Conservation (phyloP, 2,329 filamentous ascomycete species). For the Coniella vitis region DNA sequence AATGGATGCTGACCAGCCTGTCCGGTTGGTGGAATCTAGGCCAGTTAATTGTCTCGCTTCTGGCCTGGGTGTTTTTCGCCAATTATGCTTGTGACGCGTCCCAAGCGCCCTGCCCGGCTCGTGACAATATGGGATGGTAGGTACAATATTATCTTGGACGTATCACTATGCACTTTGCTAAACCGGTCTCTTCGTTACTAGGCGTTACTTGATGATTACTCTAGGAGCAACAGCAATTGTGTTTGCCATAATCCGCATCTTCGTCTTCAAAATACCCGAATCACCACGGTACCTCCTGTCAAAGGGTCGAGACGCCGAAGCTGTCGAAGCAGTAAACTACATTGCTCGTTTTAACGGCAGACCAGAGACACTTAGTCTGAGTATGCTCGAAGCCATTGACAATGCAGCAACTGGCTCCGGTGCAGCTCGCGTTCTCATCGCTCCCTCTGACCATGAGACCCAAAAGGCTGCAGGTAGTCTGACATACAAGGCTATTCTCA, state of each 20-base stretch:
- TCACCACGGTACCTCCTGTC: conserved; percentile 40
- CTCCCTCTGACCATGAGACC: background rate
- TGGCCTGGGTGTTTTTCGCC: conserved; percentile 38
- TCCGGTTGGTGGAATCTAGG: conserved; percentile 47
- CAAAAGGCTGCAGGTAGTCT: conserved; percentile 3
- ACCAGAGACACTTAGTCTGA: conserved; percentile 28
- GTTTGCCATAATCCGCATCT: conserved; percentile 37
- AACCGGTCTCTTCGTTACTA: background rate
- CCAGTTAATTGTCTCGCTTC: conserved; percentile 38
- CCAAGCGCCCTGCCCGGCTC: conserved; percentile 29
- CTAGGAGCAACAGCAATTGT: conserved; percentile 37
- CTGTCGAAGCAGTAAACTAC: conserved; percentile 39
- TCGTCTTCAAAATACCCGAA: conserved; percentile 41
- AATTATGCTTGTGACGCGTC: conserved; percentile 32
- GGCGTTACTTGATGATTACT: conserved; percentile 37
- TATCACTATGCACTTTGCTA: background rate
- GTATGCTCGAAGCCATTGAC: conserved; percentile 28
- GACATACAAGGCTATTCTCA: conserved; percentile 16
- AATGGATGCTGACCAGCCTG: conserved; percentile 40
- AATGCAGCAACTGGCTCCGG: background rate
- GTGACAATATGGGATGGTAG: conserved; percentile 42
- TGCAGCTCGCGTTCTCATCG: background rate
- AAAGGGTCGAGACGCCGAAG: conserved; percentile 37
- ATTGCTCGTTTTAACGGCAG: conserved; percentile 35
- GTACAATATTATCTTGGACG: background rate